Evolutionary conservation across 495 filamentous ascomycete species (phyloP).

Genomic region (Neurospora terricola): DNA sequence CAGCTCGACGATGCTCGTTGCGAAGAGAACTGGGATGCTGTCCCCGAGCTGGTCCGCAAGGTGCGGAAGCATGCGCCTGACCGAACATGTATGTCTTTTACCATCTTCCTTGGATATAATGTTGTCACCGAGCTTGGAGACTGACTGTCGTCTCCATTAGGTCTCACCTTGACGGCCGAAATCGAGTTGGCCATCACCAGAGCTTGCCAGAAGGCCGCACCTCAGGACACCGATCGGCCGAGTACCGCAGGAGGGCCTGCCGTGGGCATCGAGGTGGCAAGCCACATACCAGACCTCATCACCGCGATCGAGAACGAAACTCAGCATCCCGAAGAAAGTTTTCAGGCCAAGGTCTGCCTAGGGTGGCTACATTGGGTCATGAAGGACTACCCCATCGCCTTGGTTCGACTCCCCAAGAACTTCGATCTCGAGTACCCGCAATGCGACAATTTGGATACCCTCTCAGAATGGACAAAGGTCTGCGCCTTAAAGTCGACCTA

Average conservation of each 20-base stretch:
- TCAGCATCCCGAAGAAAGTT: constrained; percentile 53
- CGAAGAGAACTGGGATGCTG: constrained; percentile 76
- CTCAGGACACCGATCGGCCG: constrained; percentile 33
- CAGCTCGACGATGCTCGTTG: constrained; percentile 79
- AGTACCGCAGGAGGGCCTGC: constrained; percentile 10
- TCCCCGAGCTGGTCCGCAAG: constrained; percentile 86
- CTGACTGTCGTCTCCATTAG: constrained; percentile 30
- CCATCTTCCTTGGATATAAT: constrained; percentile 1
- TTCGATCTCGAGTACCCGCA: constrained; percentile 41
- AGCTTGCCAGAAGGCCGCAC: constrained; percentile 35
- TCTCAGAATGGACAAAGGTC: constrained; percentile 65
- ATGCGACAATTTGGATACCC: constrained; percentile 35
- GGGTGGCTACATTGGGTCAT: constrained; percentile 75
- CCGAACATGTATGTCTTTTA: constrained; percentile 56
- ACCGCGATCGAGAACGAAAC: constrained; percentile 56
- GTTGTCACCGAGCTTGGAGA: background rate
- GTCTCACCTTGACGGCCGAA: constrained; percentile 64
- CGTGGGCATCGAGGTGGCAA: constrained; percentile 30
- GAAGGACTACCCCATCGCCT: constrained; percentile 53
- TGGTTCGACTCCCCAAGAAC: constrained; percentile 51
- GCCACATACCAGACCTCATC: constrained; percentile 52
- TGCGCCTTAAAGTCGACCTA: constrained; percentile 71
- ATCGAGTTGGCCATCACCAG: constrained; percentile 54
- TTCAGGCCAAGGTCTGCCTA: constrained; percentile 70
- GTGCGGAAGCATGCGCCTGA: constrained; percentile 87